Base-by-base conservation (phyloP, 176 grass and related monocot species). In the Oropetium thomaeum region DNA sequence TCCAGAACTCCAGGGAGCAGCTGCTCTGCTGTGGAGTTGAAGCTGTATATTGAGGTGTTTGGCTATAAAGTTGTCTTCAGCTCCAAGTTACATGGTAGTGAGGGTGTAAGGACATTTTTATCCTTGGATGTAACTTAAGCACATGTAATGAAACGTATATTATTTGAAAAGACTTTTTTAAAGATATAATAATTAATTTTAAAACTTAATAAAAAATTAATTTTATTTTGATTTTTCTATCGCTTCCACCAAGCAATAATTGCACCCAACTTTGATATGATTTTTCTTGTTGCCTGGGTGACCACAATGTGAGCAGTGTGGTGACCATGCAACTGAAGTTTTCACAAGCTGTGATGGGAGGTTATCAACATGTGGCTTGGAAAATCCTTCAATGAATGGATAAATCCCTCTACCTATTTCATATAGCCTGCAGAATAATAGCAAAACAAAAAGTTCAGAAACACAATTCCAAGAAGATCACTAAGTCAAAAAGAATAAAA, bases 201-300 rank as follows among this genome's bases (percentile, higher is more conserved):
- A n/a, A n/a, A n/a, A n/a, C n/a, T n/a, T n/a, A n/a, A n/a, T n/a
- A n/a, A n/a, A n/a, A n/a, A n/a, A n/a, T n/a, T n/a, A n/a, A n/a
- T n/a, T n/a, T n/a, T n/a, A n/a, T n/a, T n/a, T n/a, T n/a, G n/a
- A n/a, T n/a, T 87, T 66, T 29, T 90, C 68, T 32, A 86, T 78
- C 35, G 85, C 70, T 70, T 78, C 83, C 79, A 73, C 23, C 64
- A 88, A 73, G 42, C 91, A 95, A 87, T 90, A 89, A 72, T 90
- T 90, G 69, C 91, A 94, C 29, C 91, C 82, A 77, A 73, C 63
- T 67, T 94, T 92, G 54, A 34, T 82, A 74, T 99, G 91, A 84
- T 71, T 67, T 82, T 80, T 99, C 74, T 99, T 94, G 79, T 34
- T 92, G 38, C 96, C 96, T 3, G 89, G 96, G 73, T 99, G 96